These are phyloP conservation scores for Phytophthora hibernalis DNA, from an alignment of 352 stramenopile genomes.

Conservation along the genomic window DNA sequence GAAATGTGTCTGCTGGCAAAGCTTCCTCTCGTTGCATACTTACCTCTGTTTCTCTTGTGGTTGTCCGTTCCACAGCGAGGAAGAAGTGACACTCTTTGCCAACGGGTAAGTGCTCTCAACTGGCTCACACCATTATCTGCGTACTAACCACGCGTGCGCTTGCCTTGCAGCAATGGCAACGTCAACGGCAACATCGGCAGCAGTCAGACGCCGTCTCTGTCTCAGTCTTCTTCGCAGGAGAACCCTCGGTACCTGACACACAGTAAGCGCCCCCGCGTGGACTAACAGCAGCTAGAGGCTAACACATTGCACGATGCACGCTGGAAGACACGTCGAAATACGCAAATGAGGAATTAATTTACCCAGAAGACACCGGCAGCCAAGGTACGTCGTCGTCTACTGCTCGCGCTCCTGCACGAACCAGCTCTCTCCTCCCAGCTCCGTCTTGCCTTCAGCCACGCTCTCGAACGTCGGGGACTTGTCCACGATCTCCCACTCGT, in stretches of 20 bases:
- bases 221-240: constrained; percentile 55
- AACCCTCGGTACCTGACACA: constrained; percentile 71
- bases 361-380: constrained; percentile 16
- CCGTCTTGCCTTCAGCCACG: constrained; percentile 45
- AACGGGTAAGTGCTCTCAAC: constrained; percentile 18
- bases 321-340: constrained; percentile 15
- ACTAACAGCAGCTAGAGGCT: constrained; percentile 24
- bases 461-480: constrained; percentile 81
- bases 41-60: neutral
- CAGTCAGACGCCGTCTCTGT: constrained; percentile 34
- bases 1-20: neutral
- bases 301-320: neutral
- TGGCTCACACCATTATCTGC: neutral
- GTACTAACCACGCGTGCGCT: neutral
- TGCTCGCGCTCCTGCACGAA: constrained; percentile 53
- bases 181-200: constrained; percentile 8
- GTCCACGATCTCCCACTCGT: constrained; percentile 83
- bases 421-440: constrained; percentile 65
- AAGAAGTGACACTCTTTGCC: constrained; percentile 41
- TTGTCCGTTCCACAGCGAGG: constrained; percentile 31
- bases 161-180: constrained; percentile 15
- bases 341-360: constrained; percentile 46
- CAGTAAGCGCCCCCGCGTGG: constrained; percentile 57
- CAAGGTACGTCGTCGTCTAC: constrained; percentile 17
- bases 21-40: neutral